Evolutionary conservation across 148 eudicot species (phyloP).

Genomic region (Fallopia convolvulus): DNA sequence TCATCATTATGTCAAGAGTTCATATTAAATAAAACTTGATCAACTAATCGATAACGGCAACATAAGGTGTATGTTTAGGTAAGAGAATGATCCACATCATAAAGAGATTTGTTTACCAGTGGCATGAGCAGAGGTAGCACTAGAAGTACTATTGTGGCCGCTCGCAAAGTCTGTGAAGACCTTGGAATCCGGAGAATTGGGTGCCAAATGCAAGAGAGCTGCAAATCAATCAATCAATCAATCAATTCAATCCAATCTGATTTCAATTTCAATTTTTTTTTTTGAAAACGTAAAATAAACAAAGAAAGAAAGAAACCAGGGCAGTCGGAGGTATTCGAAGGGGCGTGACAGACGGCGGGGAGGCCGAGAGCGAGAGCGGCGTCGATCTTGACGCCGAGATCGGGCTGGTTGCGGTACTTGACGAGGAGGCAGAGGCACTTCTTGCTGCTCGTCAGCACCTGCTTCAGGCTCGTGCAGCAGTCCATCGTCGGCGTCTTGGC

Average conservation of each 20-base stretch:
- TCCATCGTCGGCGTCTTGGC: slow-evolving; percentile 47
- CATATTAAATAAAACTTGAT: no score
- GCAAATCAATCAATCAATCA: background rate
- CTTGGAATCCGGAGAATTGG: slow-evolving; percentile 10
- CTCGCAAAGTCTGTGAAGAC: background rate
- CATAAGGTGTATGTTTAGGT: no score
- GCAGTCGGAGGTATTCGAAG: slow-evolving; percentile 38
- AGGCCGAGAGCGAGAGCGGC: slow-evolving; percentile 58
- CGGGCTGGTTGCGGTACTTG: slow-evolving; percentile 66
- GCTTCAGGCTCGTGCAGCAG: slow-evolving; percentile 52
- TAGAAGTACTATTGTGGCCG: slow-evolving; percentile 1
- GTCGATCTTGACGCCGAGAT: slow-evolving; percentile 68
- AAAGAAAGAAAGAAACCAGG: no score
- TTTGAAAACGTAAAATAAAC: background rate
- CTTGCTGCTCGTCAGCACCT: slow-evolving; percentile 42
- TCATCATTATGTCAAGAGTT: background rate
- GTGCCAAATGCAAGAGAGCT: slow-evolving; percentile 1
- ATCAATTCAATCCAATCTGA: background rate
- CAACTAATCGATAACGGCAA: no score
- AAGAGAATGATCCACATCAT: no score
- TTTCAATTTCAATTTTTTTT: background rate
- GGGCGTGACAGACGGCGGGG: slow-evolving; percentile 47
- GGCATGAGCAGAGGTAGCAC: background rate
- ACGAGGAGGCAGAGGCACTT: slow-evolving; percentile 65
- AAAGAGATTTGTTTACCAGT: background rate